Evolutionary conservation across 1,284 basidiomycete genomes (phyloP), one percentile per base, ranked within the genome.

Genomic region (Moniliophthora roreri): DNA sequence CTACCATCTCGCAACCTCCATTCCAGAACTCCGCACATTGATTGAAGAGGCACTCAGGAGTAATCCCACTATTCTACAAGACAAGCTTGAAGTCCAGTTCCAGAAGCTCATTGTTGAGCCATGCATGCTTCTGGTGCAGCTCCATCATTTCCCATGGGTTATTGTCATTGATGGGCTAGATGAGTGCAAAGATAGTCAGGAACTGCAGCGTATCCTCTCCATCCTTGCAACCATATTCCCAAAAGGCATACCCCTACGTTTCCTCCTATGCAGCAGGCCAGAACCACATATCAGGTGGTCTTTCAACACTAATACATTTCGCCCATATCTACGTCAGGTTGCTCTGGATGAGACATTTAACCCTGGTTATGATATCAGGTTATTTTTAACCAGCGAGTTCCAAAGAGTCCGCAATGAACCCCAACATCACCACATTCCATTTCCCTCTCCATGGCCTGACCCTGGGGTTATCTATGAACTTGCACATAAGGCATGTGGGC

Each of bases 201-300:
- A 11, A 24, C 51, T 47, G 39, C 28, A 8, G 3, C 44, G 36
- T 8, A 24, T 52, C 28, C 36, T 52, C 15, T 32, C 44, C 24
- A 28, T 21, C 18, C 32, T 46, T 16, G 4, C n/a, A 4, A 15
- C 44, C 7, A 32, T 11, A 6, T 32, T 32, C 28, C 28, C 28
- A 11, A 32, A 6, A 11, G 28, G 11, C 6, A 11, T 63, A 0
- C 64, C 63, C 2, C 52, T 67, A 3, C 61, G 61, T 46, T 63
- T 66, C 52, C 59, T 67, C 50, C 57, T 67, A 18, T 56, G 59
- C 6, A 61, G 59, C 23, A 55, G 63, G 6, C 64, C 64, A 4
- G 63, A 65, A 45, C 58, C 62, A 0, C 62, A 60, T 35, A 64
- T 67, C 28, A 52, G 60, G 9, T 60, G 64, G 1, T 62, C 62